These are phyloP conservation scores for Trametes versicolor DNA, from an alignment of 1,284 basidiomycete genomes.

Conservation along the genomic window DNA sequence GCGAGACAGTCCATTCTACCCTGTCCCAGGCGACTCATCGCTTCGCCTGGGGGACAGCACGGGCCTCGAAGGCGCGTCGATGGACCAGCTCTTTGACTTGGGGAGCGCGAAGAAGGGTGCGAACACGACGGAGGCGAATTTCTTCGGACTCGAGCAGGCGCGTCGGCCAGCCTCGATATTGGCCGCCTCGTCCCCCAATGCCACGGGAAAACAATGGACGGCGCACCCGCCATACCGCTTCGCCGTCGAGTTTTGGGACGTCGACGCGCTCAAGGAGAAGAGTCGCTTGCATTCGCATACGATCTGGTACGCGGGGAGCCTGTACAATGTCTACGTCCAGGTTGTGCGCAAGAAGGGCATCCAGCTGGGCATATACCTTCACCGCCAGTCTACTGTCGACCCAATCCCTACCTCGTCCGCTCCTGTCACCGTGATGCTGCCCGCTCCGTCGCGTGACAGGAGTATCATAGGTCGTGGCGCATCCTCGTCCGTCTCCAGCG, in stretches of 20 bases:
- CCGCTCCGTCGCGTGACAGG: constrained; percentile 24
- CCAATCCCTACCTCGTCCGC: constrained; percentile 60
- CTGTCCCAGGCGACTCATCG: constrained; percentile 81
- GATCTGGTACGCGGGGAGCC: constrained; percentile 82
- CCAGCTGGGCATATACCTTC: constrained; percentile 92
- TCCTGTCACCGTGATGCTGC: constrained; percentile 33
- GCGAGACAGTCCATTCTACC: constrained; percentile 62
- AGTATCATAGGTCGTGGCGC: constrained; percentile 24
- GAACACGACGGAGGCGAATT: constrained; percentile 60
- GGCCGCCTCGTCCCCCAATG: constrained; percentile 39
- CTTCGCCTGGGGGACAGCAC: constrained; percentile 81
- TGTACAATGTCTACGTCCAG: constrained; percentile 91
- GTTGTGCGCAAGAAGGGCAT: constrained; percentile 77
- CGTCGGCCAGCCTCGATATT: constrained; percentile 53
- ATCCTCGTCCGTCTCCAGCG: constrained; percentile 32
- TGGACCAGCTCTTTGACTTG: constrained; percentile 62
- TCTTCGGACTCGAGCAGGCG: constrained; percentile 71
- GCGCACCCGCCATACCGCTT: constrained; percentile 83
- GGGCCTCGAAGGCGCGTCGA: constrained; percentile 59
- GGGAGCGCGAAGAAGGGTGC: constrained; percentile 37
- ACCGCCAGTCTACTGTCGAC: constrained; percentile 83
- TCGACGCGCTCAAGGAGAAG: constrained; percentile 86
- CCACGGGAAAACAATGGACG: constrained; percentile 61
- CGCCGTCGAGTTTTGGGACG: constrained; percentile 91
- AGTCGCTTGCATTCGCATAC: constrained; percentile 80